Conservation (phyloP, 768 basidiomycete genomes). For the Panaeolus cyanescens region DNA sequence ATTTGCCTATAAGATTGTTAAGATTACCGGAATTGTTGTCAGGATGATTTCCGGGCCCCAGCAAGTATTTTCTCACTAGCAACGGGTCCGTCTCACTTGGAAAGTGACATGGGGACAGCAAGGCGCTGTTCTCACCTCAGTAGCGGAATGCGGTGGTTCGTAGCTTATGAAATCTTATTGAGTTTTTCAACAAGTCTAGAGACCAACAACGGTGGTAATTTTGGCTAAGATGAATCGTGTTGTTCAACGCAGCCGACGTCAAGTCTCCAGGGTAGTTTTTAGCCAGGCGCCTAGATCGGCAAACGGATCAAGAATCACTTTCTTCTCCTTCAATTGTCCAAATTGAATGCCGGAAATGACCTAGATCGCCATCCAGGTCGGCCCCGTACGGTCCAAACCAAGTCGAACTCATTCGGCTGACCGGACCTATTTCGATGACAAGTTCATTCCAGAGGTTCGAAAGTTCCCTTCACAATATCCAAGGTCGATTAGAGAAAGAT, state of each 20-base stretch:
- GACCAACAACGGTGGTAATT: too few species aligned
- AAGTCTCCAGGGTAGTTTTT: constrained; percentile 1
- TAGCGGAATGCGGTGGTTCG: too few species aligned
- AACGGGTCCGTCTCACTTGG: too few species aligned
- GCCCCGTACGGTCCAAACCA: not conserved
- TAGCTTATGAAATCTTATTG: too few species aligned
- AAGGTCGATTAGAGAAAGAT: not conserved
- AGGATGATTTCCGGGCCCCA: too few species aligned
- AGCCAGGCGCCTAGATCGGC: constrained; percentile 1
- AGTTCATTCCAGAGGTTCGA: too few species aligned
- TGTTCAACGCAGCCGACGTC: not conserved
- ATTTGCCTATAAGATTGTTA: not conserved
- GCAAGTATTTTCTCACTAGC: too few species aligned
- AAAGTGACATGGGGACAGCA: too few species aligned
- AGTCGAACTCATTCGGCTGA: not conserved
- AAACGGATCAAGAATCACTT: not conserved
- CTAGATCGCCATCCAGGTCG: not conserved
- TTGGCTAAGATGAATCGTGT: too few species aligned
- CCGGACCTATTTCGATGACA: not conserved
- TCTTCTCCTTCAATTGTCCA: not conserved
- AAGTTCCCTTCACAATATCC: too few species aligned
- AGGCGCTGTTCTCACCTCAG: too few species aligned
- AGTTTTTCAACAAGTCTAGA: too few species aligned
- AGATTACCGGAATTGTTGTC: not conserved
- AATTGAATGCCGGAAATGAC: constrained; percentile 1